Conservation (phyloP, 2,329 filamentous ascomycete species). For the Curvularia sp. region DNA sequence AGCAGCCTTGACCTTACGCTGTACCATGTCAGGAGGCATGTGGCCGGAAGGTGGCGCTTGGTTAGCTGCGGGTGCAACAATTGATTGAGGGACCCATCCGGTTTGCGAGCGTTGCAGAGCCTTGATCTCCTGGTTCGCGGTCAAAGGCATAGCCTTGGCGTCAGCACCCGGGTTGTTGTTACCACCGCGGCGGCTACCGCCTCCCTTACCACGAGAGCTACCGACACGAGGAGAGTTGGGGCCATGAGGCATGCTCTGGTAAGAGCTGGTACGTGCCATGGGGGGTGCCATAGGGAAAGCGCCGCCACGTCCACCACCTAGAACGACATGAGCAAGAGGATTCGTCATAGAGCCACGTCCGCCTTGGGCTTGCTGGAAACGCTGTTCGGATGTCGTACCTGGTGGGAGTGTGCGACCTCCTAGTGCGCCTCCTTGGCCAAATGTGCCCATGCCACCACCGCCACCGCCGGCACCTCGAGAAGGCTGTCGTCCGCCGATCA, state of each 20-base stretch:
- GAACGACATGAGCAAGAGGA: conserved; percentile 65
- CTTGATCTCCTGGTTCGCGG: conserved; percentile 80
- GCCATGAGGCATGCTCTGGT: conserved; percentile 64
- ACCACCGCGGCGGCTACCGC: conserved; percentile 65
- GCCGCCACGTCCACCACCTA: conserved; percentile 60
- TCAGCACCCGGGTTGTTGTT: conserved; percentile 66
- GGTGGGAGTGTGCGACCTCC: conserved; percentile 68
- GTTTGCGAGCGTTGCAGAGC: conserved; percentile 73
- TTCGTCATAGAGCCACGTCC: conserved; percentile 51
- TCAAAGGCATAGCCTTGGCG: conserved; percentile 91
- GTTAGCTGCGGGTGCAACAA: conserved; percentile 42
- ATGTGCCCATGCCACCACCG: conserved; percentile 69
- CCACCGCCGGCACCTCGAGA: conserved; percentile 52
- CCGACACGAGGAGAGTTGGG: conserved; percentile 75
- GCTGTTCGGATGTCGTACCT: conserved; percentile 78
- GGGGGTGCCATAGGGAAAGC: conserved; percentile 65
- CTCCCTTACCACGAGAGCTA: conserved; percentile 66
- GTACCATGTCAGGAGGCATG: conserved; percentile 89
- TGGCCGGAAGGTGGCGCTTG: conserved; percentile 49
- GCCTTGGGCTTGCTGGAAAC: conserved; percentile 60
- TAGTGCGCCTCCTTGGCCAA: conserved; percentile 56
- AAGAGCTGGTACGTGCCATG: conserved; percentile 70
- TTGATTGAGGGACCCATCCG: conserved; percentile 84
- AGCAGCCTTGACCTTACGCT: conserved; percentile 97
- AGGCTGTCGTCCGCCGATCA: conserved; percentile 58